Percentiles rank a stretch among this genome's conserved stretches.
These are phyloP conservation scores for Schizophyllum amplum DNA, from an alignment of 1,284 basidiomycete genomes.

Conservation along the genomic window DNA sequence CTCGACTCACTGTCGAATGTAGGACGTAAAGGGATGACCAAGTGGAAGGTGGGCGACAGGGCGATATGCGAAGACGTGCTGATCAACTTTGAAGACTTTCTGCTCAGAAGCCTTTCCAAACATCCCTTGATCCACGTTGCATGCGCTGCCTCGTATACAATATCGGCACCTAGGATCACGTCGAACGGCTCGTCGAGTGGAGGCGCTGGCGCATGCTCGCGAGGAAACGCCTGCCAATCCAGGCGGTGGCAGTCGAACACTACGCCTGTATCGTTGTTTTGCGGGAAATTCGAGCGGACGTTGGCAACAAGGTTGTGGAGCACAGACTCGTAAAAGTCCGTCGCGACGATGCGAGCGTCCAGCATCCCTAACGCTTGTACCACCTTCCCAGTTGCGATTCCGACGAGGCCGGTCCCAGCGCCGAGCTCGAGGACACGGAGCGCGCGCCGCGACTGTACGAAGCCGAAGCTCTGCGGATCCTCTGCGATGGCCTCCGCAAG, in stretches of 20 bases:
- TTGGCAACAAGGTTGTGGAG: slow-evolving; percentile 69
- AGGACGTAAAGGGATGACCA: slow-evolving; percentile 64
- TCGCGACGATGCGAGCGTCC: slow-evolving; percentile 49
- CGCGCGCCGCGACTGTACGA: slow-evolving; percentile 16
- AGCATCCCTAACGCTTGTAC: slow-evolving; percentile 21
- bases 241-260: slow-evolving; percentile 19
- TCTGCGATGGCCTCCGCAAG: slow-evolving; percentile 71
- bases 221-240: slow-evolving; percentile 62
- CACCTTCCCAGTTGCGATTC: slow-evolving; percentile 52
- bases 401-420: slow-evolving; percentile 81
- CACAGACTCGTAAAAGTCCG: slow-evolving; percentile 74
- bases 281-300: slow-evolving; percentile 50
- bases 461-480: slow-evolving; percentile 45
- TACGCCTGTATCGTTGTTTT: not conserved
- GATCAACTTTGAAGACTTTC: no score
- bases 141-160: slow-evolving; percentile 67
- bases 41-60: slow-evolving; percentile 44
- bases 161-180: slow-evolving; percentile 65
- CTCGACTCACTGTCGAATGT: slow-evolving; percentile 56
- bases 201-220: slow-evolving; percentile 2
- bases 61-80: not conserved
- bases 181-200: slow-evolving; percentile 46
- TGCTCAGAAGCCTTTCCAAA: slow-evolving; percentile 40
- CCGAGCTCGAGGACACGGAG: slow-evolving; percentile 76
- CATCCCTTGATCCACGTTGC: slow-evolving; percentile 59